Conservation (phyloP, 2,329 filamentous ascomycete genomes). For the Fusarium sulawesiense region DNA sequence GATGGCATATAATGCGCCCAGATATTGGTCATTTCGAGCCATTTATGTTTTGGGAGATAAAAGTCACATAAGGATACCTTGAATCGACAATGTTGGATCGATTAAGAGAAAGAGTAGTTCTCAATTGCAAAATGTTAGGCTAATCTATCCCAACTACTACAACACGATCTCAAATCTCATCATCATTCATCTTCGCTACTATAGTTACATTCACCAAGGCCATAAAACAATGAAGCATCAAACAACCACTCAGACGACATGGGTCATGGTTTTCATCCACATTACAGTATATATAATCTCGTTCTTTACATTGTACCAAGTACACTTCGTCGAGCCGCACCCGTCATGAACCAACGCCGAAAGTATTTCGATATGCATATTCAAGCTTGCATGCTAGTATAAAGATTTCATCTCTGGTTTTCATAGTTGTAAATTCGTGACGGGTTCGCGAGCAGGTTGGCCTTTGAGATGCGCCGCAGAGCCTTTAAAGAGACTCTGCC, state of each 20-base stretch:
- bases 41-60: conserved; percentile 14
- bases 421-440: conserved; percentile 54
- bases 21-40: neutral
- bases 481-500: conserved; percentile 97
- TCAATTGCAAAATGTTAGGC: conserved; percentile 20
- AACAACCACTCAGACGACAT: neutral
- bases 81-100: conserved; percentile 24
- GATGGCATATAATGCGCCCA: conserved; percentile 15
- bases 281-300: conserved; percentile 37
- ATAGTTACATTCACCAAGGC: neutral
- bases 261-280: conserved; percentile 33
- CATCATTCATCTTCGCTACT: neutral
- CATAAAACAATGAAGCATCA: neutral
- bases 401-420: conserved; percentile 18
- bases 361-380: conserved; percentile 9
- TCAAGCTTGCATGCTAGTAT: neutral
- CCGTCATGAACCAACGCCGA: conserved; percentile 18
- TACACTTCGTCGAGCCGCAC: neutral
- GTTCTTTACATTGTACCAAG: conserved; percentile 5
- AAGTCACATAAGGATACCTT: conserved; percentile 16
- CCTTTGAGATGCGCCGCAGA: conserved; percentile 87
- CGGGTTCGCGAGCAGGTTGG: conserved; percentile 52
- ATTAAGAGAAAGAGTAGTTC: conserved; percentile 22
- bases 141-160: conserved; percentile 19
- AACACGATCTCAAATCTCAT: conserved; percentile 22